A percentile compares a stretch with the other conserved stretches of the same genome.
These are phyloP conservation scores for Neurospora crassa DNA, from an alignment of 2,329 filamentous ascomycete genomes.

Conservation along the genomic window DNA sequence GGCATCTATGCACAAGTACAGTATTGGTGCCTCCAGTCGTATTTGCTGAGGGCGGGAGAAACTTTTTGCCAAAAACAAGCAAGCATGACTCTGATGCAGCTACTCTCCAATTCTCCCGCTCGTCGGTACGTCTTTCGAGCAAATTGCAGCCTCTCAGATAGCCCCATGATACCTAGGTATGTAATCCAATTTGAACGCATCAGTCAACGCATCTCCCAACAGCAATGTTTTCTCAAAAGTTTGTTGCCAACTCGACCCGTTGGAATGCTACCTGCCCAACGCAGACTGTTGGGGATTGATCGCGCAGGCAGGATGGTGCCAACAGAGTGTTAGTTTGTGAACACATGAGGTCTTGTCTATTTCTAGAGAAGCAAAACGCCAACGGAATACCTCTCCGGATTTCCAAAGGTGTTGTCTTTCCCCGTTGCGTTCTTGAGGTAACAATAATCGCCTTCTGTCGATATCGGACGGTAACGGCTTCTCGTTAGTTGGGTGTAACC, in stretches of 20 bases:
- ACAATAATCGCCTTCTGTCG: conserved; percentile 13
- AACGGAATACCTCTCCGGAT: conserved; percentile 6
- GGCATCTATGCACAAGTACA: no score
- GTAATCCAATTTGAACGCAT: not conserved
- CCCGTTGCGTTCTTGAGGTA: conserved; percentile 17
- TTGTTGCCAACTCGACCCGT: not conserved
- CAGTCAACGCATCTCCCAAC: not conserved
- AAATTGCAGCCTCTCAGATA: not conserved
- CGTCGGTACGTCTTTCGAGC: no score
- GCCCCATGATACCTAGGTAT: not conserved
- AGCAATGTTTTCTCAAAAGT: not conserved
- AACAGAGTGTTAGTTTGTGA: not conserved
- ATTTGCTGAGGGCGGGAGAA: no score
- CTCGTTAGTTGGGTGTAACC: not conserved
- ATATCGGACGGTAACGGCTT: not conserved
- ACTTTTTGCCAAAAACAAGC: no score
- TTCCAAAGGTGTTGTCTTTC: conserved; percentile 7
- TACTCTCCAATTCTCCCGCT: no score
- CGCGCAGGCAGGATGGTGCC: not conserved
- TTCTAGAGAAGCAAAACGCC: conserved; percentile 6
- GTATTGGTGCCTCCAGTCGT: no score
- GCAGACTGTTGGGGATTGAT: not conserved
- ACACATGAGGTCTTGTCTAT: not conserved
- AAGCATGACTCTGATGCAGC: no score
- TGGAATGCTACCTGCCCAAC: not conserved